phyloP scores from a whole-genome alignment of 169 alveolate genomes.

The Toxoplasma gondii region DNA sequence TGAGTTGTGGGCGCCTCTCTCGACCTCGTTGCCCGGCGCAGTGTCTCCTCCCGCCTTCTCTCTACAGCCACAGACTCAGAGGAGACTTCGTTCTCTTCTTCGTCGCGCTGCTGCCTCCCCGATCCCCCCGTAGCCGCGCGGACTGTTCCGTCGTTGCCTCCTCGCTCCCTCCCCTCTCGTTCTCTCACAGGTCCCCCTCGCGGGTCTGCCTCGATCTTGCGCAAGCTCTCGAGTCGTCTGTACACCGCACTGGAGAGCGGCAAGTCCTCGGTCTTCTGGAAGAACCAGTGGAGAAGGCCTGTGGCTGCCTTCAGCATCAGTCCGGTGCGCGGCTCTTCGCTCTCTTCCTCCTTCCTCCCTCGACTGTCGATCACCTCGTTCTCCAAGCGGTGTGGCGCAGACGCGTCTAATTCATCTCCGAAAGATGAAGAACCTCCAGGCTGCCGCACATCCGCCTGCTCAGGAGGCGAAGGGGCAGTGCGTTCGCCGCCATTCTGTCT shows the following conservation, averaged over 20 bases:
- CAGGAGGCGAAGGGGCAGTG: too few relatives aligned
- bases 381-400: not conserved
- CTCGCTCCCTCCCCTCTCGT: not conserved
- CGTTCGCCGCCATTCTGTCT: not conserved
- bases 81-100: not conserved
- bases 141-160: not conserved
- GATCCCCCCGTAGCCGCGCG: not conserved
- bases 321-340: not conserved
- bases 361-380: not conserved
- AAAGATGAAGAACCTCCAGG: not conserved
- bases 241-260: constrained; percentile 1
- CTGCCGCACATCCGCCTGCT: not conserved
- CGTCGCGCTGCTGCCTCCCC: not conserved
- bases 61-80: not conserved
- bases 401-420: not conserved
- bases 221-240: not conserved
- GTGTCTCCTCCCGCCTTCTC: not conserved
- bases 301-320: not conserved
- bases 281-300: not conserved
- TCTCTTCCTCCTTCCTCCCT: not conserved
- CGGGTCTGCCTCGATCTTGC: not conserved
- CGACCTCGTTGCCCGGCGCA: too few relatives aligned
- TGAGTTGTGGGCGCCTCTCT: too few relatives aligned
- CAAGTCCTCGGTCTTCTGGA: not conserved
- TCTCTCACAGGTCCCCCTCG: not conserved